Evolutionary conservation across 371 early-diverging fungal genomes (phyloP).

Genomic region (Mortierella sp.): DNA sequence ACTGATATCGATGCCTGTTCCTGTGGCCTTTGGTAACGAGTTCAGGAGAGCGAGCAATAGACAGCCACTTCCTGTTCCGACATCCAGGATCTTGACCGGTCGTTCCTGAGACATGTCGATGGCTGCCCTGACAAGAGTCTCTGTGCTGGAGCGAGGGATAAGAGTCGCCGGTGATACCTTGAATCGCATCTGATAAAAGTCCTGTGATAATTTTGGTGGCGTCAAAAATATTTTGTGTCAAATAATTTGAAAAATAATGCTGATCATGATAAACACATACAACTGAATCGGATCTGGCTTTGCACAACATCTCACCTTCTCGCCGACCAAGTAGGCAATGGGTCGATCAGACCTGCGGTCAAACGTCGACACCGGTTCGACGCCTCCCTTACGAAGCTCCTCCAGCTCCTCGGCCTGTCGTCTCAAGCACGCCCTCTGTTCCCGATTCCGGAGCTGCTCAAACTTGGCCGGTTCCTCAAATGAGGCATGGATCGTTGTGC

Average conservation of each 20-base stretch:
- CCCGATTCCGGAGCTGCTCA: constrained; percentile 67
- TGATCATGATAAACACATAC: background rate
- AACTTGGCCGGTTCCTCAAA: constrained; percentile 63
- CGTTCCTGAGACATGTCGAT: constrained; percentile 20
- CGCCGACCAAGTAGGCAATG: constrained; percentile 72
- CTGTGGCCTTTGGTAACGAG: constrained; percentile 45
- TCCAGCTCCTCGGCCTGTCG: constrained; percentile 63
- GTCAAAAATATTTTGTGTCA: background rate
- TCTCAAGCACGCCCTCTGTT: constrained; percentile 67
- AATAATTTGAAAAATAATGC: constrained; percentile 14
- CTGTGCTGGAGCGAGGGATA: constrained; percentile 80
- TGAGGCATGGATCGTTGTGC: constrained; percentile 26
- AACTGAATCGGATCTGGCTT: background rate
- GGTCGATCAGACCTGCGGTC: constrained; percentile 61
- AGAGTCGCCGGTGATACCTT: constrained; percentile 74
- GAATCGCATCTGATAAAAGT: constrained; percentile 70
- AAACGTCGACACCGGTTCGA: constrained; percentile 33
- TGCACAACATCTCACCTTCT: constrained; percentile 49
- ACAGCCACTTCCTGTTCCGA: constrained; percentile 86
- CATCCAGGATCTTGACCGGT: constrained; percentile 67
- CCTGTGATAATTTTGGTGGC: constrained; percentile 34
- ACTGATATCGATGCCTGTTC: constrained; percentile 79
- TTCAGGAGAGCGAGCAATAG: constrained; percentile 71
- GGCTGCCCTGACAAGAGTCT: constrained; percentile 72
- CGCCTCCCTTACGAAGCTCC: constrained; percentile 62